These are phyloP conservation scores for Chlorokybus atmophyticus DNA, from an alignment of 139 green algal genomes.

Conservation along the genomic window DNA sequence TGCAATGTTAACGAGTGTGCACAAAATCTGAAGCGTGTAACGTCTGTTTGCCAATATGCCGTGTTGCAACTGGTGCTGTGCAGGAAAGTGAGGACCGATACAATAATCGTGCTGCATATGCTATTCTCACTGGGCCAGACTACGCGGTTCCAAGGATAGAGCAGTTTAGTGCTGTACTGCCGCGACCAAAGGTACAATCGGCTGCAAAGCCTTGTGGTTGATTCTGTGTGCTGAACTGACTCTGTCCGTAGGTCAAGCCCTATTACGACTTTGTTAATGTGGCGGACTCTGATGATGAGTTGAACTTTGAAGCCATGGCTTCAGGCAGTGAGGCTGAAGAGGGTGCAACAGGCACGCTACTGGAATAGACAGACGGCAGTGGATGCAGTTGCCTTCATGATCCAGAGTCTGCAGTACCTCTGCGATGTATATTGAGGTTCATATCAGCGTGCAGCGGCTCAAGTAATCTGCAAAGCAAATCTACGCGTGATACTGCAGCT, in stretches of 20 bases:
- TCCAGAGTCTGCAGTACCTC: too few relatives aligned
- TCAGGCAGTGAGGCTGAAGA: too few relatives aligned
- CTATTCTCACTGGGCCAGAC: slow-evolving; percentile 15
- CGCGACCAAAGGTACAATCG: slow-evolving; percentile 12
- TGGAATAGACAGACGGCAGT: too few relatives aligned
- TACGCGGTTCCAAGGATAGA: slow-evolving; percentile 1
- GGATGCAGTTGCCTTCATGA: too few relatives aligned
- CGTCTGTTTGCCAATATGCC: not conserved
- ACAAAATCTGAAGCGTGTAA: not conserved
- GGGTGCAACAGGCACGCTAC: too few relatives aligned
- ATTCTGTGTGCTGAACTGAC: not conserved
- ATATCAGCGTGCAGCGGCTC: too few relatives aligned
- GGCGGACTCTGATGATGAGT: slow-evolving; percentile 20
- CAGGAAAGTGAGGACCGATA: slow-evolving; percentile 3
- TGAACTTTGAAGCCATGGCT: too few relatives aligned
- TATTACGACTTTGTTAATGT: slow-evolving; percentile 23
- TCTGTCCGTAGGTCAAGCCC: slow-evolving; percentile 7
- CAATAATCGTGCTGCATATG: slow-evolving; percentile 20
- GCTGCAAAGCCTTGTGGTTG: not conserved
- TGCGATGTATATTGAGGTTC: too few relatives aligned
- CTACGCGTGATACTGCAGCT: too few relatives aligned
- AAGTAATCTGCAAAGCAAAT: too few relatives aligned
- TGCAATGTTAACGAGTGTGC: not conserved
- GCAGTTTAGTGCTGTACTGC: slow-evolving; percentile 18
- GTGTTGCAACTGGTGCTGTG: not conserved